Percentiles rank a stretch among this genome's conserved stretches.
Evolutionary conservation across 139 green algal species (phyloP).

Genomic region (Chloropicon primus): DNA sequence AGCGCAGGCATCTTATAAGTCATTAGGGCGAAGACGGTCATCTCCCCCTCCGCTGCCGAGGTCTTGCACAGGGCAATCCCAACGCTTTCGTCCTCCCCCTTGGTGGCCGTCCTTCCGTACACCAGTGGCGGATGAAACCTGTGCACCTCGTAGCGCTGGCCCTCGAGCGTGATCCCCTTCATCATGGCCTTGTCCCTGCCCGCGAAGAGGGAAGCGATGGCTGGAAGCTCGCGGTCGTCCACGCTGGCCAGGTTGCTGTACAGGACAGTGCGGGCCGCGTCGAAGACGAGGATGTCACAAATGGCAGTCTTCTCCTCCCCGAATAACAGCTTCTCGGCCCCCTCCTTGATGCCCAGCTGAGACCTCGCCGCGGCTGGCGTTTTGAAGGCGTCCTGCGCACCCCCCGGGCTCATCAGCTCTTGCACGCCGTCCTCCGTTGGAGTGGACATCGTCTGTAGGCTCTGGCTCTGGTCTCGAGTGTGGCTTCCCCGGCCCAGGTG

Average conservation of each 20-base stretch:
- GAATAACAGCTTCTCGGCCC: background rate
- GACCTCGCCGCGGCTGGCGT: too few relatives aligned
- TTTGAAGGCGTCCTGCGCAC: too few relatives aligned
- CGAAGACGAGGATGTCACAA: background rate
- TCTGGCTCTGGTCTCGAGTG: too few relatives aligned
- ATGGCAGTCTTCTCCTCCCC: too few relatives aligned
- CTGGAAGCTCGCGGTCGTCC: background rate
- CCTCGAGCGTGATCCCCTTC: background rate
- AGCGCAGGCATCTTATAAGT: background rate
- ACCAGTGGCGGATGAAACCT: background rate
- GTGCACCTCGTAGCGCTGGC: background rate
- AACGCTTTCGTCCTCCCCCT: background rate
- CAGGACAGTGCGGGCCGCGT: background rate
- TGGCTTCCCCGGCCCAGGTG: too few relatives aligned
- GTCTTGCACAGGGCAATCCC: background rate
- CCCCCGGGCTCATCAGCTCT: too few relatives aligned
- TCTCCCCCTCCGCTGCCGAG: background rate
- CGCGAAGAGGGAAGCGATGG: background rate
- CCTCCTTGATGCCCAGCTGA: background rate
- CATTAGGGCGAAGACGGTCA: background rate
- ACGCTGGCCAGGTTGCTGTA: background rate
- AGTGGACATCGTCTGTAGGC: too few relatives aligned
- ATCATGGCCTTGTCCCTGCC: background rate
- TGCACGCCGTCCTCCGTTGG: too few relatives aligned
- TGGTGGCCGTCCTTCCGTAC: background rate